A percentile compares a stretch with the other conserved stretches of the same genome.
Conservation (phyloP, 768 basidiomycete species). For the Leucocoprinus sp. region DNA sequence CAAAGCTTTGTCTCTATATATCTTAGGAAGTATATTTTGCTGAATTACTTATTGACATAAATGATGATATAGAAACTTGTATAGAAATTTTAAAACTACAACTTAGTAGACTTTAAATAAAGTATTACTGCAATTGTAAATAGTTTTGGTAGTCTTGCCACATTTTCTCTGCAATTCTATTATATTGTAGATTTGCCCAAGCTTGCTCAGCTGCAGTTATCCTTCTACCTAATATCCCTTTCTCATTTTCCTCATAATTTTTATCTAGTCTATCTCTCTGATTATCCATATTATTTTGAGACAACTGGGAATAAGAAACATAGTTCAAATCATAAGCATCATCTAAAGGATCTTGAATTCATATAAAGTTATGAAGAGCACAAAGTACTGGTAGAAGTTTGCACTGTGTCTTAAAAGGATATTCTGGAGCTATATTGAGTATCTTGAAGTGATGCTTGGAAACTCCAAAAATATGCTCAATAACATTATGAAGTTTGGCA, state of each 20-base stretch:
- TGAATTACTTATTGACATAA: too few species aligned
- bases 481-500: conserved; percentile 28
- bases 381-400: conserved; percentile 17
- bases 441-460: conserved; percentile 21
- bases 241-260: too few species aligned
- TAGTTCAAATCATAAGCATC: too few species aligned
- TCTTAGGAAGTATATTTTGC: too few species aligned
- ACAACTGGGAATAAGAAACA: background rate
- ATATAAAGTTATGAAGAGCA: conserved; percentile 4
- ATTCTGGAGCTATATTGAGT: conserved; percentile 15
- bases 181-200: conserved; percentile 4
- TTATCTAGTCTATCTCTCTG: conserved; percentile 20
- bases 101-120: too few species aligned
- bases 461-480: conserved; percentile 32
- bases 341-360: conserved; percentile 13
- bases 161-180: conserved; percentile 18
- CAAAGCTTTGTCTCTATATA: too few species aligned
- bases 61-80: too few species aligned
- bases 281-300: background rate
- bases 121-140: too few species aligned
- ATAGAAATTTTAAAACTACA: too few species aligned
- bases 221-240: too few species aligned
- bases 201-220: conserved; percentile 21
- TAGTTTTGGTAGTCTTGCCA: conserved; percentile 39
- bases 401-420: conserved; percentile 15